These are phyloP conservation scores for Fraxinus pennsylvanica DNA, from an alignment of 257 asterid genomes.

Conservation along the genomic window DNA sequence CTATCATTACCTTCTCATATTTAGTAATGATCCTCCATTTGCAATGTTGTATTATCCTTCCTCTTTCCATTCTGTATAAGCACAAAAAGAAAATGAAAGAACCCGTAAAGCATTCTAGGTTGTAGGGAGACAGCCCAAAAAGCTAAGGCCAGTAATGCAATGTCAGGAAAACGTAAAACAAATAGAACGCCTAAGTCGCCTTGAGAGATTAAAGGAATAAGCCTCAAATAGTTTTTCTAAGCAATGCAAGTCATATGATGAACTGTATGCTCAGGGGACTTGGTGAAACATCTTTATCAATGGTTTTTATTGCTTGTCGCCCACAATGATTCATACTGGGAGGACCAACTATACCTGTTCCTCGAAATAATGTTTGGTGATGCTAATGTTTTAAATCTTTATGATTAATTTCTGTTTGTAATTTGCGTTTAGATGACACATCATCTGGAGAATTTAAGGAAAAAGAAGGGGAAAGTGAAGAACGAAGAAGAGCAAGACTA, in stretches of 20 bases:
- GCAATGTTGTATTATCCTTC: neutral
- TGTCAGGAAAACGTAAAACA: neutral
- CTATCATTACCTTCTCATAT: neutral
- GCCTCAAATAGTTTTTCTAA: neutral
- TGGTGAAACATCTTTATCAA: neutral
- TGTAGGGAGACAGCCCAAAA: neutral
- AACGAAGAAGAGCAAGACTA: slow-evolving; percentile 73
- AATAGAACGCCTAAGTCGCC: neutral
- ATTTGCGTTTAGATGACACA: slow-evolving; percentile 52
- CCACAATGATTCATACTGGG: slow-evolving; percentile 6
- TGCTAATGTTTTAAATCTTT: neutral
- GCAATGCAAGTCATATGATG: neutral
- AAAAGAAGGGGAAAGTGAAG: slow-evolving; percentile 74
- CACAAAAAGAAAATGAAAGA: neutral
- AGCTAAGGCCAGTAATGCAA: neutral
- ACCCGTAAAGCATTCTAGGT: neutral
- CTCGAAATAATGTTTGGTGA: neutral
- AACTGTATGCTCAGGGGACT: neutral
- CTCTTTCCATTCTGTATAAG: neutral
- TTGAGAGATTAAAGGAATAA: neutral
- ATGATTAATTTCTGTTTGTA: slow-evolving; percentile 13
- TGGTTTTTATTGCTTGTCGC: slow-evolving; percentile 6
- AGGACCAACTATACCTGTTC: neutral
- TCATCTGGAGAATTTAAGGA: slow-evolving; percentile 71
- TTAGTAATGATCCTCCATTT: neutral